These are phyloP conservation scores for Suhomyces maxii DNA, from an alignment of 1,139 yeast species.

Conservation along the genomic window DNA sequence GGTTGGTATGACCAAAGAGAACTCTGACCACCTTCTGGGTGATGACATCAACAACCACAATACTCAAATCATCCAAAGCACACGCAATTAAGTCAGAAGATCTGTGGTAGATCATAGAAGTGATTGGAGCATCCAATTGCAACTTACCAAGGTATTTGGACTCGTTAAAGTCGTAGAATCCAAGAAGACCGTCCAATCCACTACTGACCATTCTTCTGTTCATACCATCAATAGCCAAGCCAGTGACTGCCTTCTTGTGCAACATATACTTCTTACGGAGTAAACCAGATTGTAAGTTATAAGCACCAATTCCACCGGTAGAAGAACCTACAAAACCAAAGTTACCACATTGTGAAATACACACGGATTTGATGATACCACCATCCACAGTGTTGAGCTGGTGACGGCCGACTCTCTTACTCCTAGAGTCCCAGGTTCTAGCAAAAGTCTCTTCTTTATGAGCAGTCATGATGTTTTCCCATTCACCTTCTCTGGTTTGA, in stretches of 20 bases:
- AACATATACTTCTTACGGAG: slow-evolving; percentile 64
- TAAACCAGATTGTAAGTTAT: slow-evolving; percentile 87
- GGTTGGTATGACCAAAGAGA: slow-evolving; percentile 84
- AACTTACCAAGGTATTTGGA: slow-evolving; percentile 70
- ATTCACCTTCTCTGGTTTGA: slow-evolving; percentile 79
- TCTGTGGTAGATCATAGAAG: slow-evolving; percentile 72
- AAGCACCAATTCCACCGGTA: slow-evolving; percentile 82
- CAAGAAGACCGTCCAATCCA: slow-evolving; percentile 87
- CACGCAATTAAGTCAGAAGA: slow-evolving; percentile 84
- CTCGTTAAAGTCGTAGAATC: slow-evolving; percentile 81
- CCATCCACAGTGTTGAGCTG: slow-evolving; percentile 71
- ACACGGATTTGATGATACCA: slow-evolving; percentile 77
- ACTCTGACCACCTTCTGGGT: slow-evolving; percentile 85
- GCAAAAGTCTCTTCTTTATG: slow-evolving; percentile 85
- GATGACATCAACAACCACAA: slow-evolving; percentile 77
- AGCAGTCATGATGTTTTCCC: slow-evolving; percentile 94
- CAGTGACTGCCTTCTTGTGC: slow-evolving; percentile 83
- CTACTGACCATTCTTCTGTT: slow-evolving; percentile 82
- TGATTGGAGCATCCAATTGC: slow-evolving; percentile 73
- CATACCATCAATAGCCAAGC: slow-evolving; percentile 86
- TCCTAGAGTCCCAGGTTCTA: slow-evolving; percentile 87
- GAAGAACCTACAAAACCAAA: slow-evolving; percentile 93
- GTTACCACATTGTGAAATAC: slow-evolving; percentile 91
- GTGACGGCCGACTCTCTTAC: slow-evolving; percentile 79
- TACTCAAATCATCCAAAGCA: slow-evolving; percentile 82